phyloP scores from a whole-genome alignment of 192 early-diverging fungal species.

The Entomortierella beljakovae region DNA sequence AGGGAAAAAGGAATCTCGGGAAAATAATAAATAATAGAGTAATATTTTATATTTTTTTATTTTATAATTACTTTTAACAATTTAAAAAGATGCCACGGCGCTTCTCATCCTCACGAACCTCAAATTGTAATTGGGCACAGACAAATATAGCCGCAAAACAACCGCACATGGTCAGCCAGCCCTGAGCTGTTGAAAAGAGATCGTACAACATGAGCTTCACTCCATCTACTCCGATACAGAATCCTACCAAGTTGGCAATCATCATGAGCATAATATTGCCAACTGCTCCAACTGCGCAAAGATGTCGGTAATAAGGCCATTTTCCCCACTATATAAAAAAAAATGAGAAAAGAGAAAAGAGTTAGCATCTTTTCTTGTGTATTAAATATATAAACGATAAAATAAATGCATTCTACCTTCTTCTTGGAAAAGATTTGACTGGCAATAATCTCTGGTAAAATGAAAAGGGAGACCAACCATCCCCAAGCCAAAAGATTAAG shows the following conservation, averaged over 20 bases:
- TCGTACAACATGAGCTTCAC: slow-evolving; percentile 77
- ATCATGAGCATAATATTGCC: slow-evolving; percentile 96
- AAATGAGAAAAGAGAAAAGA: slow-evolving; percentile 11
- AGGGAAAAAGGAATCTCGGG: too few relatives aligned
- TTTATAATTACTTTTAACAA: slow-evolving; percentile 8
- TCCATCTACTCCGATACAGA: slow-evolving; percentile 90
- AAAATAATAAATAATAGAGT: too few relatives aligned
- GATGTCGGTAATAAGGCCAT: slow-evolving; percentile 74
- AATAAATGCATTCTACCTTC: slow-evolving; percentile 52
- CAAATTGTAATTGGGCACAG: slow-evolving; percentile 84
- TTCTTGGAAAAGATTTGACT: slow-evolving; percentile 63
- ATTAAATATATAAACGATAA: slow-evolving; percentile 23
- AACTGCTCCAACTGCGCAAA: slow-evolving; percentile 85
- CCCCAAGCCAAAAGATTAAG: slow-evolving; percentile 90
- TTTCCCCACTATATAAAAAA: slow-evolving; percentile 64
- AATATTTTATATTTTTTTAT: too few relatives aligned
- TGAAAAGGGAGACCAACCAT: slow-evolving; percentile 88
- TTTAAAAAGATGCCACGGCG: slow-evolving; percentile 58
- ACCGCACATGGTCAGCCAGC: slow-evolving; percentile 63
- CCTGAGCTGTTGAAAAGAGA: slow-evolving; percentile 68
- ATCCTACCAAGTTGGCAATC: slow-evolving; percentile 96
- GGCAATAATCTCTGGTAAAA: slow-evolving; percentile 87
- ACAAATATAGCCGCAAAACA: slow-evolving; percentile 68
- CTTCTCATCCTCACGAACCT: slow-evolving; percentile 81
- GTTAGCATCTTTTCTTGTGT: too few relatives aligned